phyloP scores from a whole-genome alignment of 345 rosid species.

The Ailanthus altissimus region DNA sequence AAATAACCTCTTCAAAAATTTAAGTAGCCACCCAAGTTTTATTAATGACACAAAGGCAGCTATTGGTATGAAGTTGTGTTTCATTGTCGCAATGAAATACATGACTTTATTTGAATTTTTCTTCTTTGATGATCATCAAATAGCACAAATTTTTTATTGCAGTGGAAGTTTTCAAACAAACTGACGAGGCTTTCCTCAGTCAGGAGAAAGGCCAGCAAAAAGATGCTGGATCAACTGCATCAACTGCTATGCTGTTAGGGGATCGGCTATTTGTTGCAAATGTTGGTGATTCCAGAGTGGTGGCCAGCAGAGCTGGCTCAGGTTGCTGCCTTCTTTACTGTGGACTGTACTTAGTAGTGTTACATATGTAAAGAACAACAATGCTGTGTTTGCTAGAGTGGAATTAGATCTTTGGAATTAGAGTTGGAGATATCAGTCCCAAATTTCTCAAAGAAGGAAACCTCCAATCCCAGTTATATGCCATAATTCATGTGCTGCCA shows the following conservation, averaged over 20 bases:
- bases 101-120: background rate
- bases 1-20: constrained; percentile 49
- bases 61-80: constrained; percentile 37
- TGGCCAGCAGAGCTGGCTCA: constrained; percentile 50
- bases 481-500: background rate
- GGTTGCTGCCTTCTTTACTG: constrained; percentile 33
- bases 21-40: constrained; percentile 47
- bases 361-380: background rate
- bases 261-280: constrained; percentile 56
- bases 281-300: constrained; percentile 72
- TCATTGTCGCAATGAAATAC: background rate
- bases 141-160: constrained; percentile 24
- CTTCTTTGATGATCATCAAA: constrained; percentile 1
- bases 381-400: background rate
- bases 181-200: constrained; percentile 45
- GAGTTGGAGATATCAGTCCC: background rate
- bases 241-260: constrained; percentile 54
- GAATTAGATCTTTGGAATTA: background rate
- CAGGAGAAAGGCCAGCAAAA: constrained; percentile 44
- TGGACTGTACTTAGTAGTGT: background rate
- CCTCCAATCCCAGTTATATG: background rate
- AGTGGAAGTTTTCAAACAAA: constrained; percentile 48
- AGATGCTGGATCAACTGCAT: constrained; percentile 63
- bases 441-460: background rate
- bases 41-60: constrained; percentile 45